A percentile compares a stretch with the other conserved stretches of the same genome.
These are phyloP conservation scores for Neurospora africana DNA, from an alignment of 495 filamentous ascomycete species.

Conservation along the genomic window DNA sequence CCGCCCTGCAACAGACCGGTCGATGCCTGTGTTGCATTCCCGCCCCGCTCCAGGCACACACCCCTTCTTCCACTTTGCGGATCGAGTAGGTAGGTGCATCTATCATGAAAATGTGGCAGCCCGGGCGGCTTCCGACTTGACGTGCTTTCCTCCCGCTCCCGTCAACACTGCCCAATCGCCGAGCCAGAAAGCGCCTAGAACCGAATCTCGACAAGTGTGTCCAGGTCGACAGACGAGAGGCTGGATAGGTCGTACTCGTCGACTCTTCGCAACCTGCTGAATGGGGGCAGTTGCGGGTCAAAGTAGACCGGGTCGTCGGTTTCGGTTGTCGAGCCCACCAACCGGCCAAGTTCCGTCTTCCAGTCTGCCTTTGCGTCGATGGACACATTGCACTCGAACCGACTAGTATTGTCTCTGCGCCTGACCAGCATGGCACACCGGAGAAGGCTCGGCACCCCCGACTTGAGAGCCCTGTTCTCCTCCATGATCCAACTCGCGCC, in stretches of 20 bases:
- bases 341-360: constrained; percentile 1
- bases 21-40: too few species aligned
- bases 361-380: constrained; percentile 16
- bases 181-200: too few species aligned
- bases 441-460: constrained; percentile 14
- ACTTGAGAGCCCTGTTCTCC: constrained; percentile 13
- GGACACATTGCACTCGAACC: constrained; percentile 13
- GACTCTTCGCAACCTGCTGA: constrained; percentile 15
- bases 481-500: constrained; percentile 13
- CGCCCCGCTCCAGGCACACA: too few species aligned
- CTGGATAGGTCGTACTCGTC: constrained; percentile 8
- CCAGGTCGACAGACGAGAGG: not conserved
- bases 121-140: too few species aligned
- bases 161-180: too few species aligned
- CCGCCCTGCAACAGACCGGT: too few species aligned
- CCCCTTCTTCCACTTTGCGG: too few species aligned
- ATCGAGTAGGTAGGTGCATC: too few species aligned
- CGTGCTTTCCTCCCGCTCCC: too few species aligned
- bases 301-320: constrained; percentile 20
- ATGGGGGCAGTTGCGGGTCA: constrained; percentile 12
- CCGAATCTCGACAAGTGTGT: too few species aligned
- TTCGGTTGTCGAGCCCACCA: not conserved
- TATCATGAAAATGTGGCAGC: too few species aligned
- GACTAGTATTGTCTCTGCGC: constrained; percentile 8
- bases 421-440: constrained; percentile 16